Percentiles rank a stretch among this genome's conserved stretches.
Evolutionary conservation across 2,329 filamentous ascomycete species (phyloP).

Genomic region (Colletotrichum magnum): DNA sequence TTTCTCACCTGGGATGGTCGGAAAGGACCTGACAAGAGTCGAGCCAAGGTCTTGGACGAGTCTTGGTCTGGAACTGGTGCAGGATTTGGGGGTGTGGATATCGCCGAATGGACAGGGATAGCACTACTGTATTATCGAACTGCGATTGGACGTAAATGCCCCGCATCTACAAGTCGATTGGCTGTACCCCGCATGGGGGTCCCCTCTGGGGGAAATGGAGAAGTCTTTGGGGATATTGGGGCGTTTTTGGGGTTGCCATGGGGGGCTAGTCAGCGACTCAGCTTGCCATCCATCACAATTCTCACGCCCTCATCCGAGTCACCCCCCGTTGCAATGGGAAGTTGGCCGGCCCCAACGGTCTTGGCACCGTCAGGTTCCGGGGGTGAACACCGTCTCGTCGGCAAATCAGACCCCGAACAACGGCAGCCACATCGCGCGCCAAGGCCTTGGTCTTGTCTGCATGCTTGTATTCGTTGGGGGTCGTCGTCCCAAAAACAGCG

Average conservation of each 20-base stretch:
- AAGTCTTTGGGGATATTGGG: conserved; percentile 4
- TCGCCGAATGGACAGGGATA: background rate
- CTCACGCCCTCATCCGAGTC: background rate
- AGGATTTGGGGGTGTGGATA: background rate
- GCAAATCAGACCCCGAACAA: conserved; percentile 21
- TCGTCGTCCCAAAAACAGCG: conserved; percentile 7
- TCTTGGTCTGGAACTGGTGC: background rate
- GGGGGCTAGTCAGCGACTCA: background rate
- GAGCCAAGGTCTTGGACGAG: background rate
- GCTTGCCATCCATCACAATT: background rate
- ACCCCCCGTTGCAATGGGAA: conserved; percentile 17
- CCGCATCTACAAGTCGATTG: background rate
- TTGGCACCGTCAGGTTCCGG: conserved; percentile 11
- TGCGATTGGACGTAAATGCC: background rate
- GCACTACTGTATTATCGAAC: background rate
- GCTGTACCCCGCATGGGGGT: conserved; percentile 20
- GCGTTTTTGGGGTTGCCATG: background rate
- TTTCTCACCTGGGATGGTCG: background rate
- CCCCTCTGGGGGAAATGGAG: conserved; percentile 20
- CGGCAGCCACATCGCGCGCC: conserved; percentile 15
- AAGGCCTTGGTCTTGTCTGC: conserved; percentile 24
- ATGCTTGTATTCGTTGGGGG: background rate
- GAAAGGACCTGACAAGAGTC: background rate
- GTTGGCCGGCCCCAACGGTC: conserved; percentile 11
- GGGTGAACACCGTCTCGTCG: conserved; percentile 1